These are phyloP conservation scores for Corymbia maculata DNA, from an alignment of 345 rosid species.

Conservation along the genomic window DNA sequence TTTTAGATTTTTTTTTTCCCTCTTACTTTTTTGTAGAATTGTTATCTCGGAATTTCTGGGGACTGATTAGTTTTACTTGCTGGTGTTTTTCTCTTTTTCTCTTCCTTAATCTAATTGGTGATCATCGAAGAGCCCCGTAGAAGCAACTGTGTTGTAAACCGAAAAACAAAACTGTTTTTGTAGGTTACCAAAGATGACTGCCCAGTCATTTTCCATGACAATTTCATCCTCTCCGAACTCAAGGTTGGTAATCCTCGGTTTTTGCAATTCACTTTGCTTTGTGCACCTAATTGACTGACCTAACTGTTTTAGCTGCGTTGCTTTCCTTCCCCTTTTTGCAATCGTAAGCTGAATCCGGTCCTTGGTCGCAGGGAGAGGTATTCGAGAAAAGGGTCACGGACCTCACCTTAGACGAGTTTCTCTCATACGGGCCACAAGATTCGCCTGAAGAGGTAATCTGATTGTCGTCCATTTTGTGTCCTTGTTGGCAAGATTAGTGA, in stretches of 20 bases:
- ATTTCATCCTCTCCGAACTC: conserved; percentile 55
- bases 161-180: conserved; percentile 24
- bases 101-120: background rate
- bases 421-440: conserved; percentile 66
- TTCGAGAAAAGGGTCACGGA: conserved; percentile 82
- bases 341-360: background rate
- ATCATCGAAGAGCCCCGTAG: background rate
- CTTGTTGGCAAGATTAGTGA: background rate
- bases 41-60: background rate
- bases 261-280: background rate
- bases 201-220: conserved; percentile 93
- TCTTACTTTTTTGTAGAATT: background rate
- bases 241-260: conserved; percentile 28
- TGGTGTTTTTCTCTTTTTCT: background rate
- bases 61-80: background rate
- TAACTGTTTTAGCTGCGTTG: background rate
- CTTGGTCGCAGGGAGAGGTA: conserved; percentile 38
- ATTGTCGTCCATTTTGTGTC: background rate
- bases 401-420: conserved; percentile 45
- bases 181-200: conserved; percentile 91
- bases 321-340: background rate
- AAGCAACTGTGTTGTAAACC: background rate
- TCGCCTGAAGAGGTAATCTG: conserved; percentile 16
- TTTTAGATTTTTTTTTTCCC: background rate
- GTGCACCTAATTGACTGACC: background rate